Conservation (phyloP, 345 rosid species). For the Salix exigua region DNA sequence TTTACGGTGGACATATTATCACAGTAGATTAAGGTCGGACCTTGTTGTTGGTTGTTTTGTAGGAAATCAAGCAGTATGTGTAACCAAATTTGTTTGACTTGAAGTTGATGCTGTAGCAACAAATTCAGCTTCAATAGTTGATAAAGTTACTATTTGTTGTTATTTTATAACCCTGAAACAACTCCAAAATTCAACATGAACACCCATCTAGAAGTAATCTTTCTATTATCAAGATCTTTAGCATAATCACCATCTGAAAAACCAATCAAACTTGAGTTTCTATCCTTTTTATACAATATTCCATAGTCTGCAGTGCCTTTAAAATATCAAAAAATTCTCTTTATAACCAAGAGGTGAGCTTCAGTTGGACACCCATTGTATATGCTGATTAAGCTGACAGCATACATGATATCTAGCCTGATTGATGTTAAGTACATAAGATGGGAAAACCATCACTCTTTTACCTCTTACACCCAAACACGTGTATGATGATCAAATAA, state of each 20-base stretch:
- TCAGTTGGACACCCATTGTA: neutral
- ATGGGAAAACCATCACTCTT: no score
- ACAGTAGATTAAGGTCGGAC: neutral
- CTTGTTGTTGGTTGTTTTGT: no score
- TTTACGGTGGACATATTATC: neutral
- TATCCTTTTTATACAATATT: neutral
- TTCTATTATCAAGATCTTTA: neutral
- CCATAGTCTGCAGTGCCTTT: neutral
- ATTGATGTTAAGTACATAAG: neutral
- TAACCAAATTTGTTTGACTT: neutral
- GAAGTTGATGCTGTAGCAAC: neutral
- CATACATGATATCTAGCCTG: neutral
- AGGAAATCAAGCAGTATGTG: neutral
- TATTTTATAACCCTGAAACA: neutral
- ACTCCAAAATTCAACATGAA: neutral
- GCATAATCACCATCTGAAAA: neutral
- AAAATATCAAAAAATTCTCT: neutral
- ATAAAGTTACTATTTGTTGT: neutral
- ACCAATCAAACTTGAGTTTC: neutral
- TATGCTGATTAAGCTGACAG: neutral
- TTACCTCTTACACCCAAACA: no score
- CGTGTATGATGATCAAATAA: no score
- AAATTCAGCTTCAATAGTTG: neutral
- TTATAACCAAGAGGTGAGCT: neutral
- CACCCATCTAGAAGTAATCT: neutral